Evolutionary conservation across 345 rosid species (phyloP).

Genomic region (Rhodomyrtus tomentosa): DNA sequence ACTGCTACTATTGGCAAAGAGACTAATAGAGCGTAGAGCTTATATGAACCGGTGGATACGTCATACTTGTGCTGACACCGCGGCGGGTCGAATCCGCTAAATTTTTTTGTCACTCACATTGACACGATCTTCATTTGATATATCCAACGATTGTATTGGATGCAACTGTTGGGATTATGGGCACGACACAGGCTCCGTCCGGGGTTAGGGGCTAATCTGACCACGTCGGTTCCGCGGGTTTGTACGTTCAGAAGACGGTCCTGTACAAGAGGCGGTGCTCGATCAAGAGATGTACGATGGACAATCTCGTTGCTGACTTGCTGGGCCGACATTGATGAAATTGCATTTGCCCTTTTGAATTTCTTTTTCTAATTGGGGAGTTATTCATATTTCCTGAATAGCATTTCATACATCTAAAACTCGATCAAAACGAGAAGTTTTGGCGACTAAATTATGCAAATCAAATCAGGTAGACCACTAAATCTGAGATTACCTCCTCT

Average conservation of each 20-base stretch:
- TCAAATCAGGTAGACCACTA: neutral
- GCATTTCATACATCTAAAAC: neutral
- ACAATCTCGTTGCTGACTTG: neutral
- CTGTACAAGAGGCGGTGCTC: neutral
- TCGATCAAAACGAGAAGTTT: neutral
- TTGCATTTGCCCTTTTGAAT: neutral
- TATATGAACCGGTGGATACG: slow-evolving; percentile 8
- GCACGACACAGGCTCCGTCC: neutral
- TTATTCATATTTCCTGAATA: neutral
- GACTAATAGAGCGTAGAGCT: slow-evolving; percentile 8
- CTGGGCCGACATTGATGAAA: neutral
- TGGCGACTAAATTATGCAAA: neutral
- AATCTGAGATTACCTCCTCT: neutral
- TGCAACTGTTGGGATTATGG: neutral
- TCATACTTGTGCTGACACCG: slow-evolving; percentile 2
- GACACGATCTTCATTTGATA: neutral
- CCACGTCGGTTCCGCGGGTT: neutral
- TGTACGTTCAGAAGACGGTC: neutral
- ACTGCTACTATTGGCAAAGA: neutral
- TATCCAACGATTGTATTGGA: neutral
- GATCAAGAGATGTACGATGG: neutral
- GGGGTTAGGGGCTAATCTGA: neutral
- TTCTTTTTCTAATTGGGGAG: no score
- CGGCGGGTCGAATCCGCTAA: neutral
- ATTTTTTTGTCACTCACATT: neutral